phyloP scores from a whole-genome alignment of 768 basidiomycete species.

The Plicaturopsis crispa region DNA sequence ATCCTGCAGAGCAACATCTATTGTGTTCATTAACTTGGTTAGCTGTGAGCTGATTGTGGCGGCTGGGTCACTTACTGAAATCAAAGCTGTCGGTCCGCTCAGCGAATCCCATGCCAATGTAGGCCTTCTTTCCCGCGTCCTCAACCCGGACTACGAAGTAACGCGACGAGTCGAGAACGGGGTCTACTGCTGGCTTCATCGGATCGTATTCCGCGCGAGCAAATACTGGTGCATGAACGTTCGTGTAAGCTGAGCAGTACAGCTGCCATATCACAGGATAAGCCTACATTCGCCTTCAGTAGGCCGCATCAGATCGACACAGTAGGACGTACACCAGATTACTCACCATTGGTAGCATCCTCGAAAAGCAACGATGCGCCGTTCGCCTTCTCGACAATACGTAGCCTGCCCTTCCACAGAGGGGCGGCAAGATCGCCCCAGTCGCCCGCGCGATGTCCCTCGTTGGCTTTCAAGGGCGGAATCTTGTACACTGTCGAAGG shows the following conservation, averaged over 20 bases:
- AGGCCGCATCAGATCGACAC: too few species aligned
- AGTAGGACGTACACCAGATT: too few species aligned
- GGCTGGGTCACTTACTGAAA: conserved; percentile 59
- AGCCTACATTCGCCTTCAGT: conserved; percentile 76
- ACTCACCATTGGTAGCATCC: conserved; percentile 69
- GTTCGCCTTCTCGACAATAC: conserved; percentile 72
- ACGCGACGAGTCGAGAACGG: conserved; percentile 90
- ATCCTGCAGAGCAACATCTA: conserved; percentile 82
- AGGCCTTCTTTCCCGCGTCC: conserved; percentile 80
- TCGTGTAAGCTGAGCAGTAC: conserved; percentile 2
- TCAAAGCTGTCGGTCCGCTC: conserved; percentile 88
- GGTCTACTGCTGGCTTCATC: conserved; percentile 78
- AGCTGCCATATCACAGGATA: too few species aligned
- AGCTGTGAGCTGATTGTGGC: conserved; percentile 4
- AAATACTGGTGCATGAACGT: too few species aligned
- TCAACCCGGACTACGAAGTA: conserved; percentile 94
- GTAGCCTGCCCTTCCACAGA: conserved; percentile 87
- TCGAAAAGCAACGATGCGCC: conserved; percentile 73
- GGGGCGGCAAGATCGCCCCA: conserved; percentile 85
- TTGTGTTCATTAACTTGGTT: conserved; percentile 1
- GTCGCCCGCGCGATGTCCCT: conserved; percentile 86
- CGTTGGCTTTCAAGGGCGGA: conserved; percentile 77
- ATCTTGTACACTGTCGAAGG: conserved; percentile 73
- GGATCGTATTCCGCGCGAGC: conserved; percentile 81
- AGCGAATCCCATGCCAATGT: conserved; percentile 89